Conservation (phyloP, 306 rosid genomes). For the Inga laurina region DNA sequence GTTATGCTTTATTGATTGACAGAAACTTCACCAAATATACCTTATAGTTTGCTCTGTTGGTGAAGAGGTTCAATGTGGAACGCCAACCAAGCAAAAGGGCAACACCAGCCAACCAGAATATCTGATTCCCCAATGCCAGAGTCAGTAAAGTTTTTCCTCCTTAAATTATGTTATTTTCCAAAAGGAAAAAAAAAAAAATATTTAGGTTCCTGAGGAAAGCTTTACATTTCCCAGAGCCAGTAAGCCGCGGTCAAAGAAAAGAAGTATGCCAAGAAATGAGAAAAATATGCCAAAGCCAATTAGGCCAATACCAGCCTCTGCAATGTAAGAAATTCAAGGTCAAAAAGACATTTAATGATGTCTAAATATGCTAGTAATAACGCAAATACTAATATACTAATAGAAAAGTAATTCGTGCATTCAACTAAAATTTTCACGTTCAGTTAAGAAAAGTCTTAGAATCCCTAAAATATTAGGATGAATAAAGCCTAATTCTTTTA, state of each 20-base stretch:
- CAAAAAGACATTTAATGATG: conserved; percentile 26
- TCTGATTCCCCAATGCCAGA: conserved; percentile 45
- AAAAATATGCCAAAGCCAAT: conserved; percentile 82
- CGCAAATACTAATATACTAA: background rate
- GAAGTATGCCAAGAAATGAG: conserved; percentile 77
- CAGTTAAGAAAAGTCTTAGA: background rate
- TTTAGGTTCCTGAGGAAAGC: conserved; percentile 28
- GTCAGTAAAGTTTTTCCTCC: background rate
- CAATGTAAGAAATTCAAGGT: conserved; percentile 27
- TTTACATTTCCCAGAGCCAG: conserved; percentile 91
- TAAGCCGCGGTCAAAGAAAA: conserved; percentile 88
- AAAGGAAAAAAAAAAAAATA: background rate
- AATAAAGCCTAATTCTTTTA: no score
- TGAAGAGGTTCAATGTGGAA: conserved; percentile 70
- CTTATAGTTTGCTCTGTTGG: conserved; percentile 71
- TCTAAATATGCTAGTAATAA: background rate
- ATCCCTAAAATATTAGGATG: no score
- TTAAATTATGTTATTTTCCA: background rate
- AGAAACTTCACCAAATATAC: conserved; percentile 36
- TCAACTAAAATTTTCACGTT: background rate
- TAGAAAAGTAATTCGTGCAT: background rate
- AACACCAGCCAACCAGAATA: conserved; percentile 81
- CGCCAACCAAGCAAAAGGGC: conserved; percentile 87
- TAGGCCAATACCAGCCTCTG: conserved; percentile 91
- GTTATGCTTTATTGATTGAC: background rate